Evolutionary conservation across 208 protist species (phyloP).

Genomic region (Porcisia hertigi): DNA sequence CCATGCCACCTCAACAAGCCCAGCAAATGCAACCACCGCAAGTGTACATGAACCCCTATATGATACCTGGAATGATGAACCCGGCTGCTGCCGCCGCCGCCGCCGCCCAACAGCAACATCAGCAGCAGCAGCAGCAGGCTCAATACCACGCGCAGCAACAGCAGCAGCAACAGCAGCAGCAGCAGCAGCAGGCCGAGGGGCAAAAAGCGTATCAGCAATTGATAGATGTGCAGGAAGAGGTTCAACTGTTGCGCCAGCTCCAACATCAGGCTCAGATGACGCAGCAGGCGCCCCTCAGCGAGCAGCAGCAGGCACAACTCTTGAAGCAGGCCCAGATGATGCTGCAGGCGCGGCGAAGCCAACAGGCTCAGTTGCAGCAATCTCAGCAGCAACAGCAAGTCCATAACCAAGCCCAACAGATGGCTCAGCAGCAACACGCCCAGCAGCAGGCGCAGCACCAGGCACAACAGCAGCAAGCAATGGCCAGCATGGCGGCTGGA

Average conservation of each 20-base stretch:
- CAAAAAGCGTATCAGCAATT: slow-evolving; percentile 17
- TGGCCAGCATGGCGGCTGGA: slow-evolving; percentile 5
- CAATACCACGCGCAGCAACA: slow-evolving; percentile 15
- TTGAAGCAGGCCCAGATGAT: slow-evolving; percentile 22
- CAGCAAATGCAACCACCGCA: slow-evolving; percentile 29
- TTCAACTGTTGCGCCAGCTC: slow-evolving; percentile 25
- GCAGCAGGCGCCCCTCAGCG: slow-evolving; percentile 10
- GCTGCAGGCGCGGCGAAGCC: slow-evolving; percentile 11
- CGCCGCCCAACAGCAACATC: slow-evolving; percentile 7
- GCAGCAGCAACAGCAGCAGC: slow-evolving; percentile 8
- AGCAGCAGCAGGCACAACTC: slow-evolving; percentile 26
- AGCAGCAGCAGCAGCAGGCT: slow-evolving; percentile 3
- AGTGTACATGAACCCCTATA: slow-evolving; percentile 32
- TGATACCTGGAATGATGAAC: slow-evolving; percentile 28
- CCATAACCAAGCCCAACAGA: slow-evolving; percentile 14
- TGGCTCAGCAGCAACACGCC: slow-evolving; percentile 28
- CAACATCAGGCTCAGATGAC: slow-evolving; percentile 13
- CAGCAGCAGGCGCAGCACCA: slow-evolving; percentile 16
- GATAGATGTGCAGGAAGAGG: slow-evolving; percentile 28
- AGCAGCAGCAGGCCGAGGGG: slow-evolving; percentile 14
- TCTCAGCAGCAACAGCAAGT: slow-evolving; percentile 18
- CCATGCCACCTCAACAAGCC: slow-evolving; percentile 9
- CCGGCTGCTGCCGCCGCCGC: slow-evolving; percentile 15
- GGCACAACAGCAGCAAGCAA: slow-evolving; percentile 12
- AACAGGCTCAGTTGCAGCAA: slow-evolving; percentile 22